Conservation (phyloP, 2,329 filamentous ascomycete species). For the Penicillium decumbens region DNA sequence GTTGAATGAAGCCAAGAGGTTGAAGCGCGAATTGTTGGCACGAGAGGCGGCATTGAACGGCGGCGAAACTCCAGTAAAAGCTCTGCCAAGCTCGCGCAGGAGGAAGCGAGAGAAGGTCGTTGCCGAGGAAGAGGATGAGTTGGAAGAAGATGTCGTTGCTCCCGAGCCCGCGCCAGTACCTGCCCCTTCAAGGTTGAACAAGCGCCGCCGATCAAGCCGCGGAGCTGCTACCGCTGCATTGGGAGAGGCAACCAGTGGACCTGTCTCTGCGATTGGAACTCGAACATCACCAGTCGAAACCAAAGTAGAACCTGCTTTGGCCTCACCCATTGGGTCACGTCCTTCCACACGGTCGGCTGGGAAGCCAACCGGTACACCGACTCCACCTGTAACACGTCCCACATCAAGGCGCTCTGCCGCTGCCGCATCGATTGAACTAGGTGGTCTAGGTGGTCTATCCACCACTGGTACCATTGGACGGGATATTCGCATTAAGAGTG, state of each 20-base stretch:
- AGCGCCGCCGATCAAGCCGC: neutral
- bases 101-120: slow-evolving; percentile 52
- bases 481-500: slow-evolving; percentile 42
- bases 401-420: slow-evolving; percentile 32
- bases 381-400: slow-evolving; percentile 32
- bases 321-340: slow-evolving; percentile 25
- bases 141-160: slow-evolving; percentile 1
- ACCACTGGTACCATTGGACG: slow-evolving; percentile 20
- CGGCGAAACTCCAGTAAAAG: slow-evolving; percentile 8
- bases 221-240: neutral
- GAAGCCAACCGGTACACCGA: slow-evolving; percentile 23
- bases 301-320: slow-evolving; percentile 20
- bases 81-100: slow-evolving; percentile 40
- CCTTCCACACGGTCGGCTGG: slow-evolving; percentile 20
- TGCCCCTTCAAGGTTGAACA: neutral
- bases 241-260: slow-evolving; percentile 38
- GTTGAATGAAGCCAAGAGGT: slow-evolving; percentile 58
- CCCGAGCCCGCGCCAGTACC: slow-evolving; percentile 2
- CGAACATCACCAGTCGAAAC: slow-evolving; percentile 17
- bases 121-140: slow-evolving; percentile 25
- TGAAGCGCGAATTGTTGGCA: slow-evolving; percentile 53
- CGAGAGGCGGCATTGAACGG: slow-evolving; percentile 45
- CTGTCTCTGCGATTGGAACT: slow-evolving; percentile 13
- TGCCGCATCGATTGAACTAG: slow-evolving; percentile 28
- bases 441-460: slow-evolving; percentile 7